These are phyloP conservation scores for Neltuma alba DNA, from an alignment of 306 rosid species.

Conservation along the genomic window DNA sequence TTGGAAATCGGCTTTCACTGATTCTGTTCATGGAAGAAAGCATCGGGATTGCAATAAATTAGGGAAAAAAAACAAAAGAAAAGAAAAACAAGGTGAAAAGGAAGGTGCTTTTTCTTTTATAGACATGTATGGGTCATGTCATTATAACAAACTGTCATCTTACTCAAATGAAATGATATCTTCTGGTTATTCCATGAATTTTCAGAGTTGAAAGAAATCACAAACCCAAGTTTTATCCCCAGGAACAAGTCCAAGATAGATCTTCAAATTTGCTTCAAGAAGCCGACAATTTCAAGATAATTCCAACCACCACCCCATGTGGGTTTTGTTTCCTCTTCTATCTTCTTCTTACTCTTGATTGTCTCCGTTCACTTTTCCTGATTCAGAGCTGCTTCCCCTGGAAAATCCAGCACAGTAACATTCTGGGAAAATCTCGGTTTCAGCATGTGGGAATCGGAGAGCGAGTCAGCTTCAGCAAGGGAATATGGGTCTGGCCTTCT, in stretches of 20 bases:
- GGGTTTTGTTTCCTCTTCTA: slow-evolving; percentile 41
- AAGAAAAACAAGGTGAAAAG: slow-evolving; percentile 19
- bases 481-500: slow-evolving; percentile 73
- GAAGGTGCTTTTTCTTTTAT: not conserved
- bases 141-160: slow-evolving; percentile 32
- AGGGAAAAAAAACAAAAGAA: not conserved
- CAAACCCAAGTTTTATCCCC: slow-evolving; percentile 50
- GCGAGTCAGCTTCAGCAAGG: slow-evolving; percentile 58
- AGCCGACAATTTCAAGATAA: slow-evolving; percentile 62
- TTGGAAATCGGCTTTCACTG: slow-evolving; percentile 22
- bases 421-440: slow-evolving; percentile 28
- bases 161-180: not conserved
- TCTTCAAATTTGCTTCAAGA: slow-evolving; percentile 42
- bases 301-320: slow-evolving; percentile 73
- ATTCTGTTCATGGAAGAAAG: slow-evolving; percentile 40
- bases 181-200: slow-evolving; percentile 1
- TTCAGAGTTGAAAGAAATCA: slow-evolving; percentile 34
- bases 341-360: slow-evolving; percentile 24
- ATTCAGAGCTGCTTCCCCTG: slow-evolving; percentile 36
- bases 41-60: slow-evolving; percentile 33
- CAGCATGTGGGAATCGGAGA: slow-evolving; percentile 98
- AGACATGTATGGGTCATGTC: slow-evolving; percentile 29
- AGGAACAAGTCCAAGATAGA: slow-evolving; percentile 50
- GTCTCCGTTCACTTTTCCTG: slow-evolving; percentile 30
- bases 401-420: slow-evolving; percentile 20